Conservation (phyloP, 805 yeast genomes). For the Lipomyces starkeyi region DNA sequence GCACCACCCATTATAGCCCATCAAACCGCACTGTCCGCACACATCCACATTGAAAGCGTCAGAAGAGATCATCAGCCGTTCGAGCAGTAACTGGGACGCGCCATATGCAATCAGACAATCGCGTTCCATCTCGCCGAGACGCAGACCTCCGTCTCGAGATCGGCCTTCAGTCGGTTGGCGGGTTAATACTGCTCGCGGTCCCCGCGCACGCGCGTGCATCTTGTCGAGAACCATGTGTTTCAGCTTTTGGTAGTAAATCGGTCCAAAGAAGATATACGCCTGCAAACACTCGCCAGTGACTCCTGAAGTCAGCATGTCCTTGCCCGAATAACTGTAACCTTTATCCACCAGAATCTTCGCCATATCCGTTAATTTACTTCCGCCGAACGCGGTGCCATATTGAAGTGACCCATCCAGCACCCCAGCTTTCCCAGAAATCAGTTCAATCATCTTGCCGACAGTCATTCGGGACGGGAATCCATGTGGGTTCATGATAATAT, state of each 20-base stretch:
- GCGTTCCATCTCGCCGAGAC: slow-evolving; percentile 99
- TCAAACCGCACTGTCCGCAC: slow-evolving; percentile 90
- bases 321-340: slow-evolving; percentile 94
- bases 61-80: slow-evolving; percentile 93
- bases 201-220: slow-evolving; percentile 99
- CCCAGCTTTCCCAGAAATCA: slow-evolving; percentile 97
- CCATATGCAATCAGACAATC: slow-evolving; percentile 99
- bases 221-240: slow-evolving; percentile 99
- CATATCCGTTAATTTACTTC: slow-evolving; percentile 96
- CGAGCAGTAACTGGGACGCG: slow-evolving; percentile 91
- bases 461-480: slow-evolving; percentile 99
- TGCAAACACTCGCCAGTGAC: slow-evolving; percentile 96
- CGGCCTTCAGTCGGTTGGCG: slow-evolving; percentile 99
- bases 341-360: slow-evolving; percentile 84
- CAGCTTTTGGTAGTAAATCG: slow-evolving; percentile 95
- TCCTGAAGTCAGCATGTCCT: slow-evolving; percentile 96
- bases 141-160: slow-evolving; percentile 97
- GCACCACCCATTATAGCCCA: slow-evolving; percentile 99
- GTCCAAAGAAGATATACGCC: slow-evolving; percentile 98
- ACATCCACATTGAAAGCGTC: slow-evolving; percentile 98
- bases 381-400: slow-evolving; percentile 98
- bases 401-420: slow-evolving; percentile 88
- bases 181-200: slow-evolving; percentile 96
- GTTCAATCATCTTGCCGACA: slow-evolving; percentile 97
- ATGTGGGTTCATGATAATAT: slow-evolving; percentile 98